phyloP scores from a whole-genome alignment of 176 grass and related monocot species.

The Ensete ventricosum region DNA sequence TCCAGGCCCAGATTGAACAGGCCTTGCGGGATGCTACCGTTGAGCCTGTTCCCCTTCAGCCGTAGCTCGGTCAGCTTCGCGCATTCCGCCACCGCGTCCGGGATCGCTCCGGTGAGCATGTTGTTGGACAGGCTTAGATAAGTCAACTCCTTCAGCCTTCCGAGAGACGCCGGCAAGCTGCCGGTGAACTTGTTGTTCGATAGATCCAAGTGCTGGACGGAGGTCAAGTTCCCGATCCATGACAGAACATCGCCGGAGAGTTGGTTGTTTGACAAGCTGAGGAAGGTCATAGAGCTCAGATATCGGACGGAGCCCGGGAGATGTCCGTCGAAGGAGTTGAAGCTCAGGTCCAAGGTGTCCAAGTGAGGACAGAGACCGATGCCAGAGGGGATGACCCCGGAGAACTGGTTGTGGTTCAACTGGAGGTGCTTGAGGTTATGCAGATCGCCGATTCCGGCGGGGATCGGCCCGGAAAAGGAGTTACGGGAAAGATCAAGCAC shows the following conservation, averaged over 20 bases:
- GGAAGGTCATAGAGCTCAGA: constrained; percentile 43
- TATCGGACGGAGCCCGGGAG: constrained; percentile 47
- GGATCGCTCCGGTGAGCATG: constrained; percentile 43
- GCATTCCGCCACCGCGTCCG: constrained; percentile 47
- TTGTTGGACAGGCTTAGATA: constrained; percentile 67
- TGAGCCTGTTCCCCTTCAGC: constrained; percentile 46
- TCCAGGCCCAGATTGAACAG: constrained; percentile 70
- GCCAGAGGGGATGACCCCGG: constrained; percentile 35
- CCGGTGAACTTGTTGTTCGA: constrained; percentile 60
- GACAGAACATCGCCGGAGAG: constrained; percentile 47
- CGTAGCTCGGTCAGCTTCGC: constrained; percentile 50
- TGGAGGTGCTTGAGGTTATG: constrained; percentile 65
- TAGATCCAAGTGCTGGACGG: constrained; percentile 51
- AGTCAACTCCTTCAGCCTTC: constrained; percentile 56
- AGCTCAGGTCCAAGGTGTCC: constrained; percentile 41
- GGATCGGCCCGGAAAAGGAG: constrained; percentile 40
- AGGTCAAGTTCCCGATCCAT: constrained; percentile 50
- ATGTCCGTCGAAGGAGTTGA: constrained; percentile 54
- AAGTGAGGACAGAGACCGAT: constrained; percentile 67
- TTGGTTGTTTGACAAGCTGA: constrained; percentile 45
- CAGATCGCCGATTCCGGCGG: constrained; percentile 34
- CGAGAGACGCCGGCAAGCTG: constrained; percentile 42
- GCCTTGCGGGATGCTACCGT: constrained; percentile 48
- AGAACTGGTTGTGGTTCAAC: constrained; percentile 57
- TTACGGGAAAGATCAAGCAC: constrained; percentile 60